Evolutionary conservation across 768 basidiomycete genomes (phyloP).

Genomic region (Lentinula boryana): DNA sequence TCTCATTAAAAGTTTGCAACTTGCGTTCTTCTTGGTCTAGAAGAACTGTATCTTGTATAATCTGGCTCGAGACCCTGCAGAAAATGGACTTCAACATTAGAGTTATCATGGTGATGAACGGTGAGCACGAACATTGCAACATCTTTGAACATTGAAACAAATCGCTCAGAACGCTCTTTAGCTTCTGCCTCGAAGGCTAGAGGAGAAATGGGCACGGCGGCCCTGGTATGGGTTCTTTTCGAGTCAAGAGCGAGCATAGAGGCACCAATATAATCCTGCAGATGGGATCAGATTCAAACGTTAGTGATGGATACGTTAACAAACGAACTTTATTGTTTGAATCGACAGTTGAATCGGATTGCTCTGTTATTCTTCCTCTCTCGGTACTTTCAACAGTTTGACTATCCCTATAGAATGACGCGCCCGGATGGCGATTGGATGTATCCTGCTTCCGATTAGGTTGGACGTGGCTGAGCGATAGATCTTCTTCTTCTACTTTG

Average conservation of each 20-base stretch:
- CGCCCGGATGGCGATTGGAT: not conserved
- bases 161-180: slow-evolving; percentile 3
- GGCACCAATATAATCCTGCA: not conserved
- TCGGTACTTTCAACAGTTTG: not conserved
- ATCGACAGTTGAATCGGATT: not conserved
- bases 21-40: slow-evolving; percentile 41
- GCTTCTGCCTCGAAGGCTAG: not conserved
- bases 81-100: not conserved
- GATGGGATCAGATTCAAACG: not conserved
- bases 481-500: slow-evolving; percentile 18
- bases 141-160: slow-evolving; percentile 13
- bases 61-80: slow-evolving; percentile 38
- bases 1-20: slow-evolving; percentile 40
- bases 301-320: not conserved
- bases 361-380: not conserved
- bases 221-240: not conserved
- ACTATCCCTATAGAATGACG: not conserved
- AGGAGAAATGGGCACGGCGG: not conserved
- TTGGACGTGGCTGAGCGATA: not conserved
- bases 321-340: not conserved
- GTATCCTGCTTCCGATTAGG: not conserved
- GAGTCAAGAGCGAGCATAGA: not conserved
- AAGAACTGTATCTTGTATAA: slow-evolving; percentile 34
- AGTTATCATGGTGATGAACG: not conserved
- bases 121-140: slow-evolving; percentile 4